These are phyloP conservation scores for Coffea humblotiana DNA, from an alignment of 305 asterid genomes.

Conservation along the genomic window DNA sequence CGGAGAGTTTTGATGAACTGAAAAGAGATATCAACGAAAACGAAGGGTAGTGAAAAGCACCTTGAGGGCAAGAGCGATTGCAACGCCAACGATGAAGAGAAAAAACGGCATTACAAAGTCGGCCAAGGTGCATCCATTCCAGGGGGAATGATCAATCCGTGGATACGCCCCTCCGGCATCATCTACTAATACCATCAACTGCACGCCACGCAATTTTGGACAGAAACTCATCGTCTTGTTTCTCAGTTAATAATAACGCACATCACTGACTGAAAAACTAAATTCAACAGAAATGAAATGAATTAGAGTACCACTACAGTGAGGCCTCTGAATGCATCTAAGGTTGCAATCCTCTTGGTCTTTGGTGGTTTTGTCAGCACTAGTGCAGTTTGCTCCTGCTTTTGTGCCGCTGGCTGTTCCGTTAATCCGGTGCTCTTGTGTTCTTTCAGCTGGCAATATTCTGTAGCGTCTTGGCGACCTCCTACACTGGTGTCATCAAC, in stretches of 20 bases:
- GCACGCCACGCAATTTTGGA: not conserved
- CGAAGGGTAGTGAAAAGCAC: no score
- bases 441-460: not conserved
- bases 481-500: no score
- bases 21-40: no score
- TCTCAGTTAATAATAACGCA: no score
- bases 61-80: no score
- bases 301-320: slow-evolving; percentile 59
- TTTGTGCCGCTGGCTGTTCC: slow-evolving; percentile 20
- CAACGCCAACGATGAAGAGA: slow-evolving; percentile 21
- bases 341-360: slow-evolving; percentile 70
- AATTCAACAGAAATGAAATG: no score
- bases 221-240: no score
- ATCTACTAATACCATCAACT: slow-evolving; percentile 79
- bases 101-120: slow-evolving; percentile 90
- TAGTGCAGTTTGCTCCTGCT: slow-evolving; percentile 23
- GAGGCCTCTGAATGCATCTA: slow-evolving; percentile 89
- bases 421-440: not conserved
- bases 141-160: slow-evolving; percentile 81
- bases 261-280: no score
- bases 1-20: no score
- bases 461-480: no score
- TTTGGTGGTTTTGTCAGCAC: slow-evolving; percentile 45
- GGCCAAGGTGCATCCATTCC: slow-evolving; percentile 93
- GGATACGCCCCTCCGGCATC: slow-evolving; percentile 76